These are phyloP conservation scores for Oryza longistaminata DNA, from an alignment of 176 grass and related monocot species.

Conservation along the genomic window DNA sequence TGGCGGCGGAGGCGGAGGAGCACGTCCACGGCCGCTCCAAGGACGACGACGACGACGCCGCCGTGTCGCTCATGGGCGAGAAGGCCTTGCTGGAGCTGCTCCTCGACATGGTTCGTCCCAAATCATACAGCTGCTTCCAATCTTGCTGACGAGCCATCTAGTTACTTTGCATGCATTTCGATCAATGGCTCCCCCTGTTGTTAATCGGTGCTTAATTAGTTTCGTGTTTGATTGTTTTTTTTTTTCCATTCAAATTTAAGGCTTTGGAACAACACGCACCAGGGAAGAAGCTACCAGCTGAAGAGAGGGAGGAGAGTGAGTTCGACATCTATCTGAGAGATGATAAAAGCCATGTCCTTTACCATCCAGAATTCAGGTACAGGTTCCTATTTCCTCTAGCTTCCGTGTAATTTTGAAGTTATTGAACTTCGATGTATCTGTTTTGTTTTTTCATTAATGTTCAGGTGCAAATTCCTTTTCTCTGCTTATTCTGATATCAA, in stretches of 20 bases:
- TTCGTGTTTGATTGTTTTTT: neutral
- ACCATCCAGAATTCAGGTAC: constrained; percentile 47
- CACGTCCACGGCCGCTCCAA: constrained; percentile 36
- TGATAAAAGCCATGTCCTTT: constrained; percentile 36
- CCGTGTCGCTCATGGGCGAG: constrained; percentile 41
- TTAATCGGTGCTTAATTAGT: neutral
- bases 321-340: constrained; percentile 53
- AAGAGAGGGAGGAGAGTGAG: constrained; percentile 46
- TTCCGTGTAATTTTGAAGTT: neutral
- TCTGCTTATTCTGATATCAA: neutral
- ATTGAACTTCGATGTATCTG: neutral
- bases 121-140: no score
- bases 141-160: no score
- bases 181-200: neutral
- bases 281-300: neutral
- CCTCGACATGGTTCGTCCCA: constrained; percentile 23
- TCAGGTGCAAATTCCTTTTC: neutral
- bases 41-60: neutral
- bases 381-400: neutral
- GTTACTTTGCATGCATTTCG: neutral
- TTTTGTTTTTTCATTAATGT: neutral
- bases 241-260: neutral
- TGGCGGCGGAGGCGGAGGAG: constrained; percentile 45
- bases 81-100: constrained; percentile 59
- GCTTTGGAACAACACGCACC: constrained; percentile 42